Evolutionary conservation across 139 green algal genomes (phyloP).

Genomic region (Micractinium conductrix): DNA sequence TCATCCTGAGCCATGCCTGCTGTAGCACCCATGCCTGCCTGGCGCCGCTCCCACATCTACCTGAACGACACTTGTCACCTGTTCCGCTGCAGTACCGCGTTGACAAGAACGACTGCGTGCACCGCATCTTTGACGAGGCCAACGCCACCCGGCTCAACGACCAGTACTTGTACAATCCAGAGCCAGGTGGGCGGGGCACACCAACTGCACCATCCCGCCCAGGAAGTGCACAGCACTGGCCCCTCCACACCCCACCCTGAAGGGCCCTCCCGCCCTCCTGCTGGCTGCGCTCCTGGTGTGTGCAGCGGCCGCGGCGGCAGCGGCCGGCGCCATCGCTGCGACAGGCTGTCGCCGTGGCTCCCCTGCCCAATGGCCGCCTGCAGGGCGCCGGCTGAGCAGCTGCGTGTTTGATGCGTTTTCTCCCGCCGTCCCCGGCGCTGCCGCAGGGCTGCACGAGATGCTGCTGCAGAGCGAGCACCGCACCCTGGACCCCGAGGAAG

Average conservation of each 20-base stretch:
- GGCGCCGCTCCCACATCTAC: no score
- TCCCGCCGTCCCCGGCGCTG: not conserved
- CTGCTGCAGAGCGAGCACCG: conserved; percentile 60
- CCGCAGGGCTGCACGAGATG: conserved; percentile 59
- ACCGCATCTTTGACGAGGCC: not conserved
- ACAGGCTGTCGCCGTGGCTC: no score
- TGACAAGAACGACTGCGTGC: conserved; percentile 2
- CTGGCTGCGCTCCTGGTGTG: no score
- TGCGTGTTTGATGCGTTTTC: no score
- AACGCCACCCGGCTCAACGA: not conserved
- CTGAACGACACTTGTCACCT: not conserved
- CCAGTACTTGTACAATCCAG: not conserved
- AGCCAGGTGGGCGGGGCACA: conserved; percentile 39
- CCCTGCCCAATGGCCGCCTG: no score
- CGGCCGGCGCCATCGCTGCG: not conserved
- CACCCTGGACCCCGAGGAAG: conserved; percentile 64
- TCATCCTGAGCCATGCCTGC: not conserved
- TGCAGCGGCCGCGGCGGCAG: no score
- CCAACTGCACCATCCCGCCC: no score
- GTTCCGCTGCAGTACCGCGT: conserved; percentile 56
- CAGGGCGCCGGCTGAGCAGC: no score
- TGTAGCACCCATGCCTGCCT: no score
- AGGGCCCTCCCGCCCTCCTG: no score
- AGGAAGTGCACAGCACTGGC: no score
- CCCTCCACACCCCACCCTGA: no score